Evolutionary conservation across 176 grass and related monocot genomes (phyloP).

Genomic region (Luzula sylvatica): DNA sequence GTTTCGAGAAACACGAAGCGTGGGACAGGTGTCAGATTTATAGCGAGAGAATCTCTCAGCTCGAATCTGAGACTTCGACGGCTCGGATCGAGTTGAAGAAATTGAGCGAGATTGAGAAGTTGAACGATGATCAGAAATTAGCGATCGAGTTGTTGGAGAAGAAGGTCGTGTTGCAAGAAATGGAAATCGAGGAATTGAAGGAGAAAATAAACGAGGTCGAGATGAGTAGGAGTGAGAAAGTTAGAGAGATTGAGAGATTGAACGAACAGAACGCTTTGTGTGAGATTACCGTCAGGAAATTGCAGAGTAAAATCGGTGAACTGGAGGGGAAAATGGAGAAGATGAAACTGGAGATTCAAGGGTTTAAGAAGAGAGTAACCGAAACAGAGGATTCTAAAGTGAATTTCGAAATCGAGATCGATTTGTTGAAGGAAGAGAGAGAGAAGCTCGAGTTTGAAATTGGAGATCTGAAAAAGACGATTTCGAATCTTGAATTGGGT

Average conservation of each 20-base stretch:
- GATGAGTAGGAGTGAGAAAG: constrained; percentile 31
- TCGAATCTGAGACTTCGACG: constrained; percentile 10
- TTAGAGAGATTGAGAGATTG: constrained; percentile 17
- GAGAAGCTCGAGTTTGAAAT: constrained; percentile 42
- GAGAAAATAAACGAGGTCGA: constrained; percentile 39
- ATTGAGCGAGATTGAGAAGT: constrained; percentile 1
- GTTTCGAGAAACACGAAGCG: constrained; percentile 16
- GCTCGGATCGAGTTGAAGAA: constrained; percentile 4
- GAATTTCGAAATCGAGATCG: constrained; percentile 35
- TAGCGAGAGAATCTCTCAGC: constrained; percentile 1
- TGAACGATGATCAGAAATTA: constrained; percentile 23
- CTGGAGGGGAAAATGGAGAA: constrained; percentile 38
- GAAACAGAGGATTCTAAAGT: constrained; percentile 31
- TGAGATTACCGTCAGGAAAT: constrained; percentile 23
- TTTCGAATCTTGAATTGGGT: not conserved
- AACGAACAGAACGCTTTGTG: constrained; percentile 3
- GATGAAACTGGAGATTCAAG: constrained; percentile 46
- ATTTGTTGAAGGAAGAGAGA: constrained; percentile 41
- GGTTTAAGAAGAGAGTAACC: constrained; percentile 27
- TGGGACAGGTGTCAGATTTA: constrained; percentile 12
- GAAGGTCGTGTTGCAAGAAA: constrained; percentile 33
- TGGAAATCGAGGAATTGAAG: constrained; percentile 55
- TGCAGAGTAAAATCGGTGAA: constrained; percentile 42
- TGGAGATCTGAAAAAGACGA: constrained; percentile 21
- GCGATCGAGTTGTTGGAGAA: constrained; percentile 36